Evolutionary conservation across 1,139 yeast genomes (phyloP), one percentile per base, ranked within the genome.

Genomic region (Torulaspora pretoriensis): DNA sequence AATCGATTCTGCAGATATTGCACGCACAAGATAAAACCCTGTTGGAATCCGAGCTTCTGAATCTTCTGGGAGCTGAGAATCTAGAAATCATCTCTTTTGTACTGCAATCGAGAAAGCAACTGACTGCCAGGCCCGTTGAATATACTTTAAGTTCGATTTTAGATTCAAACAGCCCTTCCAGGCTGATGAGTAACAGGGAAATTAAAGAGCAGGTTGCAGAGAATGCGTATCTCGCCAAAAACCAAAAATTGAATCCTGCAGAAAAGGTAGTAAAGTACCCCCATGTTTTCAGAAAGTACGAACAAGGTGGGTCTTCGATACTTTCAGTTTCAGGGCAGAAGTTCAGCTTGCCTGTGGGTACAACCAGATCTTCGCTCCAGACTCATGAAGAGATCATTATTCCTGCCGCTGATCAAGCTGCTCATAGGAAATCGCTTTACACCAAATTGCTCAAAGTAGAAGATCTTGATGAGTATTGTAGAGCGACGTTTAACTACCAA

Each of bases 11-110:
- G 13, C 50, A 53, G 28, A 56, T 72, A 2, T 44, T 65, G 3
- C 52, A 55, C 9, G 48, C 57, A 1, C 47, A 75, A 8, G 54
- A 55, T 12, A 52, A 60, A 1, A 66, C 71, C 28, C 60, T 66
- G 6, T 60, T 73, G 29, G 88, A 81, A 43, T 84, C 80, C 40
- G 84, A 80, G 39, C 63, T 92, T 30, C 81, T 87, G 51, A 96
- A 89, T 59, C 72, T 86, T 8, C 65, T 92, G 3, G 97, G 98
- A 0, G 84, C 81, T 56, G 96, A 88, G 29, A 84, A 88, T 57
- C 75, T 92, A 50, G 96, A 88, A 43, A 65, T 89, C 42, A 84
- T 89, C 8, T 73, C 89, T 1, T 77, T 75, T 42, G 67, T 92
- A 12, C 63, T 90, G 3, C 79, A 78, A 47, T 70, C 80, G 44